Evolutionary conservation across 352 stramenopile genomes (phyloP), one percentile per base, ranked within the genome.

Genomic region (Globisporangium spiculum): DNA sequence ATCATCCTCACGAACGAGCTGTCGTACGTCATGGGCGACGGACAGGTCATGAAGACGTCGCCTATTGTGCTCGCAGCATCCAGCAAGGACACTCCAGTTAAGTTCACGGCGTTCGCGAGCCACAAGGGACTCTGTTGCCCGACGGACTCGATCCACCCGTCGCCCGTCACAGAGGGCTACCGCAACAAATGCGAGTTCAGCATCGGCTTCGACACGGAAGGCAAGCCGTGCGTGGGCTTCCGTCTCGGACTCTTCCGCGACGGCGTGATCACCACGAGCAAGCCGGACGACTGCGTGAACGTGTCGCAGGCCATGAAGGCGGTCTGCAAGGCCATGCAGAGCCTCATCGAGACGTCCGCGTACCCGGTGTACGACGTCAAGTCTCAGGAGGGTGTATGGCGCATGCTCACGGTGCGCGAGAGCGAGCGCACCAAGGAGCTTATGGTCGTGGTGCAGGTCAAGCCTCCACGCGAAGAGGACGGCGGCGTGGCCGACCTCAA

Each of bases 111-210:
- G 0, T 91, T 95, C 60, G 83, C 87, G 1, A 93, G 85, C 61
- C 86, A 96, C 80, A 94, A 93, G 61, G 86, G 86, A 0, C 66
- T 96, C 22, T 93, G 86, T 71, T 97, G 90, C 55, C 75, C 84
- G 0, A 89, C 98, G 72, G 83, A 98, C 48, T 83, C 87, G 46
- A 96, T 98, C 57, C 71, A 92, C 18, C 74, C 85, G 16, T 98
- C 91, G 30, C 94, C 94, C 2, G 70, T 81, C 53, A 86, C 86
- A 1, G 81, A 94, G 72, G 90, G 92, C 27, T 98, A 99, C 76
- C 84, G 97, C 38, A 99, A 99, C 87, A 99, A 99, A 81, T 98
- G 92, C 73, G 96, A 99, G 72, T 99, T 99, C 75, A 99, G 89
- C 48, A 93, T 98, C 72, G 96, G 96, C 48, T 86, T 90, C 30